Conservation (phyloP, 208 protist species). For the Acanthamoeba pearcei region DNA sequence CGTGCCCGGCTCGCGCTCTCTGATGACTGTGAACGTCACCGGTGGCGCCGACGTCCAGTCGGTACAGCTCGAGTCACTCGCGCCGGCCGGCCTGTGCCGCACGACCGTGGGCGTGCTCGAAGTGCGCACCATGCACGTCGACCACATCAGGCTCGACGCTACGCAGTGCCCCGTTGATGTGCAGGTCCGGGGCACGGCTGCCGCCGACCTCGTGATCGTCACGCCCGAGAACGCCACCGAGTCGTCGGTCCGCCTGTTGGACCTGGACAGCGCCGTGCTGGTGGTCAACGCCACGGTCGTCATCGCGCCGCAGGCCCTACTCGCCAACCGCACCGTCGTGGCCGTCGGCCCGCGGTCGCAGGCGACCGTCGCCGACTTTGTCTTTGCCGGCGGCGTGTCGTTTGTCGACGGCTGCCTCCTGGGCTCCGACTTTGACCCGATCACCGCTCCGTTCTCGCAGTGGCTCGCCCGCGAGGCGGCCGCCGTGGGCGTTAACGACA, state of each 20-base stretch:
- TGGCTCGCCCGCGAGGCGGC: conserved; percentile 17
- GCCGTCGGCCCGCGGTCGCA: neutral
- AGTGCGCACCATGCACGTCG: neutral
- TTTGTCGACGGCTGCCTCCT: conserved; percentile 55
- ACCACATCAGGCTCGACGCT: conserved; percentile 16
- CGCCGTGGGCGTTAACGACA: neutral
- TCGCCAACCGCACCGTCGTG: conserved; percentile 38
- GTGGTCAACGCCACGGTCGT: conserved; percentile 43
- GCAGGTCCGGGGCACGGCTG: neutral
- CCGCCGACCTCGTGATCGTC: neutral
- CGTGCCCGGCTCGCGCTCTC: neutral
- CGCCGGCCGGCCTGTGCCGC: conserved; percentile 3
- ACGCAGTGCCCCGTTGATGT: neutral
- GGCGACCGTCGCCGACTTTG: neutral
- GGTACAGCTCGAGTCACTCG: neutral
- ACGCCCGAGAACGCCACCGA: neutral
- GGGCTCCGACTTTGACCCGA: neutral
- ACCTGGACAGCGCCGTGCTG: conserved; percentile 17
- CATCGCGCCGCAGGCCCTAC: neutral
- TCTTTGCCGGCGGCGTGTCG: neutral
- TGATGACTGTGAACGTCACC: neutral
- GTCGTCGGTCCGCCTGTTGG: neutral
- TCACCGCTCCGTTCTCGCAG: neutral
- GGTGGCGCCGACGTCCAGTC: neutral
- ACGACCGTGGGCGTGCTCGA: conserved; percentile 4